Percentiles rank a stretch among this genome's conserved stretches.
Evolutionary conservation across 2,329 filamentous ascomycete species (phyloP).

Genomic region (Thermoascus crustaceus): DNA sequence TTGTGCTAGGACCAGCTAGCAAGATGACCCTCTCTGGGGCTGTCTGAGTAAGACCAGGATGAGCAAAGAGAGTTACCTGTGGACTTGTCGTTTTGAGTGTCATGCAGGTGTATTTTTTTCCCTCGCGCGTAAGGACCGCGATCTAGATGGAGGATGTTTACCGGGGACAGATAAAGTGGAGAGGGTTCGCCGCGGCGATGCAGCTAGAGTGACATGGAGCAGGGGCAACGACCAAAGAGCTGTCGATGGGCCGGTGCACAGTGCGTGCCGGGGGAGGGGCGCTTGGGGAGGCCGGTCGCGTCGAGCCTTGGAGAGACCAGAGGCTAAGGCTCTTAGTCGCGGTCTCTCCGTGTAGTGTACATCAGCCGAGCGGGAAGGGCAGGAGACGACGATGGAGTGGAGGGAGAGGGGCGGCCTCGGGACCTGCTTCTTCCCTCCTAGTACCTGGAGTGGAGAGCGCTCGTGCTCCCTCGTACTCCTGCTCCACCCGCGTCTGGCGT

Average conservation of each 20-base stretch:
- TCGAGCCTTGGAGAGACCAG: too few species aligned
- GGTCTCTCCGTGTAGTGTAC: slow-evolving; percentile 1
- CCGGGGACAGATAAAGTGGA: slow-evolving; percentile 4
- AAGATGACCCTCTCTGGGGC: background rate
- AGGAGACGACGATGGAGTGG: background rate
- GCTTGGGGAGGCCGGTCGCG: too few species aligned
- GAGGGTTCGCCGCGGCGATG: slow-evolving; percentile 1
- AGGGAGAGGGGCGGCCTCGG: background rate
- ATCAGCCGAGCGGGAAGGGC: slow-evolving; percentile 1
- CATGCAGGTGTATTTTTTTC: slow-evolving; percentile 34
- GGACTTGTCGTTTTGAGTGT: slow-evolving; percentile 32
- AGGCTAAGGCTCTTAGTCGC: background rate
- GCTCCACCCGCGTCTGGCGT: too few species aligned
- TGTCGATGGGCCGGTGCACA: background rate
- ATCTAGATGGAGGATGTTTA: slow-evolving; percentile 29
- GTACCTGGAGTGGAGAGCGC: too few species aligned
- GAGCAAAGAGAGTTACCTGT: slow-evolving; percentile 13
- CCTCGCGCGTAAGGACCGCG: slow-evolving; percentile 35
- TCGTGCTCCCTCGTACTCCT: too few species aligned
- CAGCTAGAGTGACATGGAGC: slow-evolving; percentile 1
- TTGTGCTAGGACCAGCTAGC: slow-evolving; percentile 1
- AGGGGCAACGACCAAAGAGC: background rate
- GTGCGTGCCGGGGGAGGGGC: slow-evolving; percentile 1
- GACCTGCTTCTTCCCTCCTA: too few species aligned
- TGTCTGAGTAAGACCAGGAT: slow-evolving; percentile 8